phyloP scores from a whole-genome alignment of 305 asterid species.

The Fraxinus sp. region DNA sequence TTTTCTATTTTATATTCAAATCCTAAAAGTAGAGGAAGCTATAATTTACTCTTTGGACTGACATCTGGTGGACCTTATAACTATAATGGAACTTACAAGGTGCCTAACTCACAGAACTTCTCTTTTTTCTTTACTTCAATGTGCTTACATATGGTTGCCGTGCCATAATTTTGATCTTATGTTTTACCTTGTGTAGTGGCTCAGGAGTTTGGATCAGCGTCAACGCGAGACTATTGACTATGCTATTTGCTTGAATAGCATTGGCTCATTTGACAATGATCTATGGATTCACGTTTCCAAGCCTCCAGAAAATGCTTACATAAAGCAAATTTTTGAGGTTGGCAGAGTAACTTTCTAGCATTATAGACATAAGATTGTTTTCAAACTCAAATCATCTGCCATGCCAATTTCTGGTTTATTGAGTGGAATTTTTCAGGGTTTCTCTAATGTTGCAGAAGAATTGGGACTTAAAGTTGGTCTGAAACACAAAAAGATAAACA shows the following conservation, averaged over 20 bases:
- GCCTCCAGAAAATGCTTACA: constrained; percentile 87
- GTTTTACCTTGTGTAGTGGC: constrained; percentile 62
- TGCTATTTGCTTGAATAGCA: constrained; percentile 91
- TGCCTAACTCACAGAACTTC: constrained; percentile 24
- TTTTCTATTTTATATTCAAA: constrained; percentile 85
- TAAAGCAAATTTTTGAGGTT: constrained; percentile 94
- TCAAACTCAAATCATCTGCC: constrained; percentile 8
- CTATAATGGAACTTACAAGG: constrained; percentile 93
- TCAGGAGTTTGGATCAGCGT: constrained; percentile 90
- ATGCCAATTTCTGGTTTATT: constrained; percentile 27
- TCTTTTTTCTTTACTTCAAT: constrained; percentile 6
- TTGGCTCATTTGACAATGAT: constrained; percentile 64
- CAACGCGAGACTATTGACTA: constrained; percentile 88
- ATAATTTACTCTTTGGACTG: constrained; percentile 77
- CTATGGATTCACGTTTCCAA: constrained; percentile 90
- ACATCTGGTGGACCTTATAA: constrained; percentile 98
- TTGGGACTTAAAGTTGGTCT: constrained; percentile 74
- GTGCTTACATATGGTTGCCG: background rate
- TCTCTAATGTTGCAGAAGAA: constrained; percentile 70
- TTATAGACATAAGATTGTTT: background rate
- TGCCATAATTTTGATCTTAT: constrained; percentile 29
- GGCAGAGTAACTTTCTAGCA: constrained; percentile 16
- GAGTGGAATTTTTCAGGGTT: constrained; percentile 57
- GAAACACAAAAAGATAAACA: constrained; percentile 96
- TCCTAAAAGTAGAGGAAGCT: constrained; percentile 91